Evolutionary conservation across 2,329 filamentous ascomycete species (phyloP).

Genomic region (Neonectria sp.): DNA sequence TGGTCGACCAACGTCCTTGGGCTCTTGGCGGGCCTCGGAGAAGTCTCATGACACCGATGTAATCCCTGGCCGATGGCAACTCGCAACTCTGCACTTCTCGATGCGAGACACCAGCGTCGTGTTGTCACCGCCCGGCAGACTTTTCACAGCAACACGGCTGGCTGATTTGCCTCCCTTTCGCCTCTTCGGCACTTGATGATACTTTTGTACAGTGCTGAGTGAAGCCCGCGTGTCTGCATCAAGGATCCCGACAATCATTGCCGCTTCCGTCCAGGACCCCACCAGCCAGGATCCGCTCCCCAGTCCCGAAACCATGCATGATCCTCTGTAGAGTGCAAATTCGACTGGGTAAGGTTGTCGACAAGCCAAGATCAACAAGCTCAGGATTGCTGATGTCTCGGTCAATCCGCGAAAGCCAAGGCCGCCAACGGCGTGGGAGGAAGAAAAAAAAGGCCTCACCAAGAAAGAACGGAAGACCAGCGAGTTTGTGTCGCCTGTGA

Average conservation of each 20-base stretch:
- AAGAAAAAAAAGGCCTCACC: slow-evolving; percentile 24
- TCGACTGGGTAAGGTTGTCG: background rate
- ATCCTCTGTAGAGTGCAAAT: background rate
- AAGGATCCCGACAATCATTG: background rate
- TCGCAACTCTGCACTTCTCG: too few species aligned
- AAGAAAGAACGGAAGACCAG: background rate
- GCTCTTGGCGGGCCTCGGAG: too few species aligned
- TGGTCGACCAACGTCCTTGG: too few species aligned
- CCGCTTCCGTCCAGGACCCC: background rate
- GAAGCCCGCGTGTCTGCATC: background rate
- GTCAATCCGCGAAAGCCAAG: background rate
- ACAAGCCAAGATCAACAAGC: background rate
- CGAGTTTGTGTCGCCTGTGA: background rate
- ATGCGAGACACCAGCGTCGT: too few species aligned
- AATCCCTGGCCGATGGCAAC: too few species aligned
- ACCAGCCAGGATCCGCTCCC: background rate
- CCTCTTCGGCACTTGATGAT: background rate
- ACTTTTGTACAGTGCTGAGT: background rate
- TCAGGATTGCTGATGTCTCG: background rate
- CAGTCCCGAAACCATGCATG: background rate
- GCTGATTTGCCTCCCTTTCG: background rate
- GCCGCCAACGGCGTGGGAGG: background rate
- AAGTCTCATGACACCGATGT: too few species aligned
- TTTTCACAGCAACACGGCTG: too few species aligned
- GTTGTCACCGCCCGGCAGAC: too few species aligned